phyloP scores from a whole-genome alignment of 169 alveolate genomes.

The Plasmodium malariae region DNA sequence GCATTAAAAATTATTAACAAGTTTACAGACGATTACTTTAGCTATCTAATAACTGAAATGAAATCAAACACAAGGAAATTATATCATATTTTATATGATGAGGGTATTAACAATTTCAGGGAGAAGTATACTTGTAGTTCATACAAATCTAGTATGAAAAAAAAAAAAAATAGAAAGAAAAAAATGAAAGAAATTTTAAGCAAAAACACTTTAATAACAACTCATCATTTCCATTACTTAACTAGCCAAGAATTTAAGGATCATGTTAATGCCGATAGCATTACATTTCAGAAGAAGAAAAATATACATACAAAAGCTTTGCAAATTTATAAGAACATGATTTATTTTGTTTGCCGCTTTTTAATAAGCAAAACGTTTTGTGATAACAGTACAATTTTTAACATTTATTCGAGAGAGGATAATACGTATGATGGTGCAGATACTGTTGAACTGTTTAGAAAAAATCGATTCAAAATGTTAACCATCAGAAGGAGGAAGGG shows the following conservation, averaged over 20 bases:
- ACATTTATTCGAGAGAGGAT: slow-evolving; percentile 15
- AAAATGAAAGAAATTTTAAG: slow-evolving; percentile 1
- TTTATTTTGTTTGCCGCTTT: slow-evolving; percentile 67
- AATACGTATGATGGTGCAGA: slow-evolving; percentile 12
- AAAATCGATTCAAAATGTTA: slow-evolving; percentile 36
- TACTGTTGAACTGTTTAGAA: slow-evolving; percentile 7
- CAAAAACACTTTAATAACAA: slow-evolving; percentile 17
- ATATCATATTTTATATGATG: slow-evolving; percentile 15
- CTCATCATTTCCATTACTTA: slow-evolving; percentile 45
- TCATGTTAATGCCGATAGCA: background rate
- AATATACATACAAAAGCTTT: slow-evolving; percentile 29
- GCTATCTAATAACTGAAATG: slow-evolving; percentile 32
- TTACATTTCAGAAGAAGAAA: background rate
- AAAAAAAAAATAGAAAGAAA: background rate
- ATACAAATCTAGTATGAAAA: too few species aligned
- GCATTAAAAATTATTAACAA: slow-evolving; percentile 29
- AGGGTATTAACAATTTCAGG: background rate
- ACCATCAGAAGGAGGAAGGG: background rate
- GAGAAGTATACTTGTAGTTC: too few species aligned
- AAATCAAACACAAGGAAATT: slow-evolving; percentile 55
- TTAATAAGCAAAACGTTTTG: slow-evolving; percentile 75
- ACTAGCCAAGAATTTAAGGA: slow-evolving; percentile 6
- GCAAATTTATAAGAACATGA: slow-evolving; percentile 52
- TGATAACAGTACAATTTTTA: slow-evolving; percentile 73
- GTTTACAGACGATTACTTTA: background rate